phyloP scores from a whole-genome alignment of 2,329 filamentous ascomycete genomes.

The Colletotrichum tropicicola region DNA sequence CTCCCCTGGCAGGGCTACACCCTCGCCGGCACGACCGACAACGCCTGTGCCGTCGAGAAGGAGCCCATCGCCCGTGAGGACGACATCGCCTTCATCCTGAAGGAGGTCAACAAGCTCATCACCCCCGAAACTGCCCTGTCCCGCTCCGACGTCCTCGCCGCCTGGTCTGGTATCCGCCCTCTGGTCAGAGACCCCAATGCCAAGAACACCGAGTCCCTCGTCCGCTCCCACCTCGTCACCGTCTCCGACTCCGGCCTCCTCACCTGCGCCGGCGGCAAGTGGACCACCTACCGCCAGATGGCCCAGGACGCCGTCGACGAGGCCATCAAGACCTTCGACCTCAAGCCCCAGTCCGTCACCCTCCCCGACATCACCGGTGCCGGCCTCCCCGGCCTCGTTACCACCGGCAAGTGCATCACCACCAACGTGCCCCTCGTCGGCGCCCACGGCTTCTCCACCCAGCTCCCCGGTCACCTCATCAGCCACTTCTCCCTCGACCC shows the following conservation, averaged over 20 bases:
- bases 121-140: conserved; percentile 79
- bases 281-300: conserved; percentile 92
- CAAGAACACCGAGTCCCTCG: conserved; percentile 83
- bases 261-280: conserved; percentile 86
- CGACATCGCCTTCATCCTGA: conserved; percentile 85
- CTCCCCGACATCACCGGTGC: conserved; percentile 75
- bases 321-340: conserved; percentile 72
- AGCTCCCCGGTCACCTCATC: conserved; percentile 43
- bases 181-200: conserved; percentile 84
- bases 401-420: conserved; percentile 79
- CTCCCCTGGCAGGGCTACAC: conserved; percentile 89
- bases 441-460: conserved; percentile 72
- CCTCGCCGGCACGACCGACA: conserved; percentile 84
- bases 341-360: conserved; percentile 60
- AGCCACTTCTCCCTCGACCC: conserved; percentile 43
- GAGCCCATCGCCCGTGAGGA: conserved; percentile 79
- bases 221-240: conserved; percentile 83
- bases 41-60: conserved; percentile 71
- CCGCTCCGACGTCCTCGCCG: conserved; percentile 79
- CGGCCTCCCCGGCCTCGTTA: conserved; percentile 52
- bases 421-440: conserved; percentile 78
- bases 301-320: conserved; percentile 86
- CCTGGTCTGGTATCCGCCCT: conserved; percentile 85
- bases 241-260: conserved; percentile 79
- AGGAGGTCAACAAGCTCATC: conserved; percentile 80